Conservation (phyloP, 148 eudicot genomes). For the Nyssa sinensis region DNA sequence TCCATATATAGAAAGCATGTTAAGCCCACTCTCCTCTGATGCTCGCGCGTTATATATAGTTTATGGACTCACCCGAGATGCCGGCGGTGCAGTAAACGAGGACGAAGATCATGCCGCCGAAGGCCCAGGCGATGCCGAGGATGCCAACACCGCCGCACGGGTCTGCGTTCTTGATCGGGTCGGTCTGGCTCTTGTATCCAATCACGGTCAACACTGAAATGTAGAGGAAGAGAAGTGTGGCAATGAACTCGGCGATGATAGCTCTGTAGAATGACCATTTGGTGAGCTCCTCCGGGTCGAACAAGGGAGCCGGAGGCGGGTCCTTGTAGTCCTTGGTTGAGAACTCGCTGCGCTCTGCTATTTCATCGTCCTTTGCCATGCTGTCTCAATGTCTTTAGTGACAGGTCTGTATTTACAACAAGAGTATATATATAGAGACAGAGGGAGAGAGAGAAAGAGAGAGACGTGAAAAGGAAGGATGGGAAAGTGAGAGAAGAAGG, state of each 20-base stretch:
- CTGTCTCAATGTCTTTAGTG: neutral
- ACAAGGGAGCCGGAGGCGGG: constrained; percentile 59
- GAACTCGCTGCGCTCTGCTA: constrained; percentile 36
- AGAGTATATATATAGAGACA: too few relatives aligned
- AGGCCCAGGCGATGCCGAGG: constrained; percentile 87
- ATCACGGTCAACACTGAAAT: constrained; percentile 64
- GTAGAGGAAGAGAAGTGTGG: constrained; percentile 66
- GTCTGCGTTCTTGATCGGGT: constrained; percentile 14
- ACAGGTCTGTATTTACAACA: too few relatives aligned
- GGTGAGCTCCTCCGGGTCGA: constrained; percentile 44
- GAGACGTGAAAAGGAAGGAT: neutral
- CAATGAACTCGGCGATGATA: constrained; percentile 63
- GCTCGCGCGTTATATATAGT: too few relatives aligned
- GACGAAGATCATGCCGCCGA: constrained; percentile 82
- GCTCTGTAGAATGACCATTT: constrained; percentile 76
- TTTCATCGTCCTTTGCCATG: constrained; percentile 56
- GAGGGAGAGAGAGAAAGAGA: neutral
- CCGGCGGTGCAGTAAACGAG: constrained; percentile 93
- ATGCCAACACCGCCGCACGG: constrained; percentile 66
- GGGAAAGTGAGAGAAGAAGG: constrained; percentile 13
- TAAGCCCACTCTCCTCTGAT: too few relatives aligned
- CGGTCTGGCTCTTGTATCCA: constrained; percentile 51
- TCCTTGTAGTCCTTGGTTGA: constrained; percentile 69
- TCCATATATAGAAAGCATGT: too few relatives aligned
- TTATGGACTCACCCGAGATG: constrained; percentile 48